Evolutionary conservation across 768 basidiomycete species (phyloP), one percentile per base, ranked within the genome.

Genomic region (Tricholoma hemisulphureum): DNA sequence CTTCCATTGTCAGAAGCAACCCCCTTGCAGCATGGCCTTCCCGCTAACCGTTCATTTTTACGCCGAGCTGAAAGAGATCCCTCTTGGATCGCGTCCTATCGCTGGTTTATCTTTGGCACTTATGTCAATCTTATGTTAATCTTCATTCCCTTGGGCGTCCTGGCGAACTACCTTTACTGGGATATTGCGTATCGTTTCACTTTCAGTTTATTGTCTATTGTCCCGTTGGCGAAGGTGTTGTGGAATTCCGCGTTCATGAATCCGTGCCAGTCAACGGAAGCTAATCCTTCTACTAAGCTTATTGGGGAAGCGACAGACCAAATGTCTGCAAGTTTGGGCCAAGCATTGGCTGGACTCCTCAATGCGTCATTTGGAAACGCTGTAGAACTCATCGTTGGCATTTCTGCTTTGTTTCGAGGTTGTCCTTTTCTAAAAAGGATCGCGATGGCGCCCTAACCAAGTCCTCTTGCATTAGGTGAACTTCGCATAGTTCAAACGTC

Each of bases 401-500:
- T 96, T 59, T 89, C 91, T 52, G 94, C 94, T 32, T 76, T 97
- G 14, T 66, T 86, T 8, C 88, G 91, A 77, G 86, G 89, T 89
- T n/a, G n/a, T n/a, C n/a, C n/a, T n/a, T n/a, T n/a, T n/a, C n/a
- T 56, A 51, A 24, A 31, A 34, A 51, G 20, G 31, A 14, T 56
- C 24, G n/a, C n/a, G n/a, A n/a, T 24, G n/a, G 20, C 21, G 21
- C 18, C 20, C 21, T 46, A 28, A 23, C 31, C 14, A 31, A 10
- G 58, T 23, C 46, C 32, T n/a, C 35, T 46, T 20, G 18, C 24
- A 34, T 32, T 64, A 89, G 91, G 83, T 55, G 82, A 97, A 72
- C 78, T 95, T 14, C 85, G 90, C 32, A 89, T 97, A 65, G 95
- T 97, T 2, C 93, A 97, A 72, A 95, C 92, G 26, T 95, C 93